These are phyloP conservation scores for Acacia crassicarpa DNA, from an alignment of 306 rosid species.

Conservation along the genomic window DNA sequence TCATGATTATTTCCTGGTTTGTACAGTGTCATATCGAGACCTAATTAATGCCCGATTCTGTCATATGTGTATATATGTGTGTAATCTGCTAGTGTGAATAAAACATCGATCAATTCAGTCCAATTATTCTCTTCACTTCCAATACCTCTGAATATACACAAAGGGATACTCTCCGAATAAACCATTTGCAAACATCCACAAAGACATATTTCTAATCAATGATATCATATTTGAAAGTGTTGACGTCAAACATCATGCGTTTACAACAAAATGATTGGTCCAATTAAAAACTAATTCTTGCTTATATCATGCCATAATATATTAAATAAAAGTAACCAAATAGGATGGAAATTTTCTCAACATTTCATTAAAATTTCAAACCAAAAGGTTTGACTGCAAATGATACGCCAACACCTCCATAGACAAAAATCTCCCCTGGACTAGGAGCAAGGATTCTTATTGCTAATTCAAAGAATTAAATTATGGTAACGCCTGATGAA, in stretches of 20 bases:
- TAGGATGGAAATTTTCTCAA: neutral
- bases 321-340: neutral
- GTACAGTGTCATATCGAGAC: no score
- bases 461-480: neutral
- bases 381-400: neutral
- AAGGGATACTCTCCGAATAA: neutral
- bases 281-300: neutral
- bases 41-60: no score
- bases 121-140: neutral
- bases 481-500: neutral
- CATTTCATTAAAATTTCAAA: neutral
- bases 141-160: neutral
- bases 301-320: neutral
- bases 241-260: neutral
- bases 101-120: no score
- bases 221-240: neutral
- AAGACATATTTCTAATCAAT: neutral
- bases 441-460: neutral
- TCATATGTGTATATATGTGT: no score
- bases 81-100: no score
- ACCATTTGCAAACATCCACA: neutral
- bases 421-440: neutral
- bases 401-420: neutral
- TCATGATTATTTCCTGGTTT: no score
- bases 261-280: neutral